Evolutionary conservation across 768 basidiomycete genomes (phyloP).

Genomic region (Psilocybe cyanescens): DNA sequence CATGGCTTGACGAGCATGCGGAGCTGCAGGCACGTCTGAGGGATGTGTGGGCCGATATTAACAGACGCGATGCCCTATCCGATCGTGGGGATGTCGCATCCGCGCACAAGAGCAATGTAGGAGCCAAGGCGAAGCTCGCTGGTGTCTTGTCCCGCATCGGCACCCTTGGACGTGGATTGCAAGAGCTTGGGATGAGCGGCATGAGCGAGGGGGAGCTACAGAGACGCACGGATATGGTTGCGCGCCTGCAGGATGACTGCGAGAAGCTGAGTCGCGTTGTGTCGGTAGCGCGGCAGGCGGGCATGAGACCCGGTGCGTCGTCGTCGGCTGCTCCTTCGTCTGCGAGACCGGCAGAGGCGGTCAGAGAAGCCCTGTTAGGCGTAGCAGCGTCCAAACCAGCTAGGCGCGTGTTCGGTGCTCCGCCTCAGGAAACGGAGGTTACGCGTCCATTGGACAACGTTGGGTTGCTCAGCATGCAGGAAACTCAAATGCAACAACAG

Average conservation of each 20-base stretch:
- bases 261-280: constrained; percentile 88
- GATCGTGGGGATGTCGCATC: constrained; percentile 73
- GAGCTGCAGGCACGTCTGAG: constrained; percentile 78
- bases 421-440: constrained; percentile 78
- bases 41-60: constrained; percentile 83
- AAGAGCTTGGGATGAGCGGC: constrained; percentile 65
- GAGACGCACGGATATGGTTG: constrained; percentile 88
- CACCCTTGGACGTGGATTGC: constrained; percentile 68
- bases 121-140: constrained; percentile 85
- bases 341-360: constrained; percentile 51
- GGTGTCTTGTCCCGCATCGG: constrained; percentile 77
- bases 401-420: constrained; percentile 80
- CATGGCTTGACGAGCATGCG: constrained; percentile 91
- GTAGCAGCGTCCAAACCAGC: constrained; percentile 46
- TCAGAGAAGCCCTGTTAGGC: constrained; percentile 70
- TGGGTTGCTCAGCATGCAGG: constrained; percentile 81
- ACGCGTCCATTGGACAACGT: constrained; percentile 89
- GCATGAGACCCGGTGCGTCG: constrained; percentile 33
- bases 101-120: constrained; percentile 80
- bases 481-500: constrained; percentile 81
- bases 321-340: constrained; percentile 29
- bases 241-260: constrained; percentile 87
- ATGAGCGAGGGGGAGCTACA: constrained; percentile 93
- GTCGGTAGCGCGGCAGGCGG: constrained; percentile 66
- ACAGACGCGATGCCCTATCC: constrained; percentile 84